Base-by-base conservation (phyloP, 2,329 filamentous ascomycete genomes). In the Fusarium praegraminearum region DNA sequence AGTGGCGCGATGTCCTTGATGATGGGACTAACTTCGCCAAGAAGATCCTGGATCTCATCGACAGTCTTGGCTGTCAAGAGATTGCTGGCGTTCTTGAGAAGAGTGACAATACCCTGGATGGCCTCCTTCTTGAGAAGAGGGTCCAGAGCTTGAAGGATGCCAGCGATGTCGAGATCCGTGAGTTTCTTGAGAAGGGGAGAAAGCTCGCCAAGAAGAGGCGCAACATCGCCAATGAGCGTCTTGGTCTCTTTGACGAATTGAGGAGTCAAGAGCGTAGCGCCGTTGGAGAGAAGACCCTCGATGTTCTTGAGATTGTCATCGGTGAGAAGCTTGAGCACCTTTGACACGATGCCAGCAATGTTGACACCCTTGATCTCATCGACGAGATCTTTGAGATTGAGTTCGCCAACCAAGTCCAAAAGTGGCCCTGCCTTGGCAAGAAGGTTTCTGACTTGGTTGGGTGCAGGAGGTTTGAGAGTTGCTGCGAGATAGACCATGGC, bases 401-500 rank as follows among this genome's bases (percentile, higher is more conserved):
- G 69, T 46, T 80, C 47, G 67, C 67, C 22, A 78, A 64, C 41
- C 1, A 77, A 55, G 16, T 77, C 73, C 10, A 80, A 43, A 3
- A 79, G 74, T 1, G 77, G 78, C 5, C 70, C 59, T 65, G 73
- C 71, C 72, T 76, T 57, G 49, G 65, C 28, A 49, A 80, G 54
- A 9, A 77, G 62, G 61, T 46, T 56, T 61, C 76, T 53, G 70
- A 76, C 71, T 65, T 79, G 61, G 33, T 69, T 68, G 16, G 80
- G 77, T 7, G 76, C 77, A 4, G 82, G 82, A 2, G 81, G 80
- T 40, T 73, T 65, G n/a, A 83, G 71, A 1, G 80, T 80, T 9
- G 73, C 69, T 10, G 77, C 76, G 10, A 84, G 78, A 62, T 81
- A 80, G 30, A 81, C 69, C 70, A 83, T 79, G 24, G 79, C 78